A percentile compares a stretch with the other conserved stretches of the same genome.
phyloP scores from a whole-genome alignment of 208 protist genomes.

The Acanthamoeba castellanii region DNA sequence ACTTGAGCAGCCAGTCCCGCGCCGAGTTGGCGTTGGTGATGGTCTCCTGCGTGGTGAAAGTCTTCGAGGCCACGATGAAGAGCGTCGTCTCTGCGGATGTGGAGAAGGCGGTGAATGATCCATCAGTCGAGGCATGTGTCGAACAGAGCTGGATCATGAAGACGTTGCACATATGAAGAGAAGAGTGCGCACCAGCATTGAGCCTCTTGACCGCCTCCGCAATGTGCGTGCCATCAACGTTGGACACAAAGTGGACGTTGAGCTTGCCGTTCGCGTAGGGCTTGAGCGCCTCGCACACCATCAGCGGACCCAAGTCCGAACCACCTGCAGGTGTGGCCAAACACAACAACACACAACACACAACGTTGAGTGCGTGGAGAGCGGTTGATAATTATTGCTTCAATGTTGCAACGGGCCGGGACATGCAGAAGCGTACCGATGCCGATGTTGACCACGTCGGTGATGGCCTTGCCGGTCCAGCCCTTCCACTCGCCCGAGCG shows the following conservation, averaged over 20 bases:
- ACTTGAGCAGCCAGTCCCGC: constrained; percentile 91
- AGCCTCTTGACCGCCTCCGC: constrained; percentile 92
- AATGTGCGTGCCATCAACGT: constrained; percentile 96
- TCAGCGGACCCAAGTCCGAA: constrained; percentile 96
- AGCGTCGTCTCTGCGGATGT: constrained; percentile 93
- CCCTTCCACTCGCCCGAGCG: constrained; percentile 94
- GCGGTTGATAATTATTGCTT: no score
- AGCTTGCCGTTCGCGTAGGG: constrained; percentile 87
- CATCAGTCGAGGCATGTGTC: background rate
- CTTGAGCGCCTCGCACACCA: constrained; percentile 96
- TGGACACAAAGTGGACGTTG: constrained; percentile 96
- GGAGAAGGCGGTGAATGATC: background rate
- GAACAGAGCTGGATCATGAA: background rate
- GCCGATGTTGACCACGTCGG: constrained; percentile 97
- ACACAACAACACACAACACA: background rate
- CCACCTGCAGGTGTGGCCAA: constrained; percentile 88
- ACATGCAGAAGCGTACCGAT: background rate
- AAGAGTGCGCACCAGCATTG: constrained; percentile 80
- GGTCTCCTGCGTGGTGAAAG: constrained; percentile 97
- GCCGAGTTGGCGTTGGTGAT: constrained; percentile 96
- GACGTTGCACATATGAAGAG: no score
- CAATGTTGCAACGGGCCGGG: no score
- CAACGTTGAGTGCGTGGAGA: no score
- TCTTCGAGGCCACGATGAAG: constrained; percentile 98
- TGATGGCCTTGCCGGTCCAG: constrained; percentile 95